Percentiles rank a stretch among this genome's conserved stretches.
These are phyloP conservation scores for Tetracladium setigerum DNA, from an alignment of 495 filamentous ascomycete species.

Conservation along the genomic window DNA sequence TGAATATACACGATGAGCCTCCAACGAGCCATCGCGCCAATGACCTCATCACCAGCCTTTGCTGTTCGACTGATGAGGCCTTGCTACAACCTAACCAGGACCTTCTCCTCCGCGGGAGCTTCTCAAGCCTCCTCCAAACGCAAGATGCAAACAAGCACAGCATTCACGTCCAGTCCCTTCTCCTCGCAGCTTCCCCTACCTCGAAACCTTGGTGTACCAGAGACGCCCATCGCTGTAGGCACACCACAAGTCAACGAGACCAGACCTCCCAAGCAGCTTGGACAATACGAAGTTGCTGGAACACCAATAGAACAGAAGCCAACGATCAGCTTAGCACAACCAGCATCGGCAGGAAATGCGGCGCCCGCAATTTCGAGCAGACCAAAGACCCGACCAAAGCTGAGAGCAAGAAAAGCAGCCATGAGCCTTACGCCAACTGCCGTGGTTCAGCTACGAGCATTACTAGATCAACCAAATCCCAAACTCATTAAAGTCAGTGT, in stretches of 20 bases:
- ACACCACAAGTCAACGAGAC: conserved; percentile 47
- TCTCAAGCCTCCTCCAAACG: conserved; percentile 50
- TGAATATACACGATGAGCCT: conserved; percentile 6
- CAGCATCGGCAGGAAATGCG: conserved; percentile 45
- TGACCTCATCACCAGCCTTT: conserved; percentile 36
- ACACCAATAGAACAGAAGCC: conserved; percentile 10
- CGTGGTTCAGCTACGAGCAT: conserved; percentile 60
- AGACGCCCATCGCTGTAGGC: conserved; percentile 59
- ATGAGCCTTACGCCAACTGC: conserved; percentile 78
- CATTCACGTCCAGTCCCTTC: conserved; percentile 70
- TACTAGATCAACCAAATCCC: conserved; percentile 75
- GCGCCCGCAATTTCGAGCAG: conserved; percentile 11
- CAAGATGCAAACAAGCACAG: conserved; percentile 63
- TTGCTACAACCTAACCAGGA: conserved; percentile 48
- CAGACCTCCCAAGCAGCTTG: conserved; percentile 34
- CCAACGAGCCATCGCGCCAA: conserved; percentile 22
- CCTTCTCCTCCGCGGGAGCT: conserved; percentile 56
- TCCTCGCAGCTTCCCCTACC: conserved; percentile 51
- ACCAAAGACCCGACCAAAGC: conserved; percentile 49
- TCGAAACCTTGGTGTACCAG: conserved; percentile 55
- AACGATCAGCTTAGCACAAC: conserved; percentile 32
- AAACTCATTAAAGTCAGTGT: conserved; percentile 93
- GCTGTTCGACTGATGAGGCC: conserved; percentile 41
- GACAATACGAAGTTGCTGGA: conserved; percentile 19
- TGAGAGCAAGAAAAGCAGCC: conserved; percentile 82